Base-by-base conservation (phyloP, 805 yeast species). In the Henningerozyma blattae region DNA sequence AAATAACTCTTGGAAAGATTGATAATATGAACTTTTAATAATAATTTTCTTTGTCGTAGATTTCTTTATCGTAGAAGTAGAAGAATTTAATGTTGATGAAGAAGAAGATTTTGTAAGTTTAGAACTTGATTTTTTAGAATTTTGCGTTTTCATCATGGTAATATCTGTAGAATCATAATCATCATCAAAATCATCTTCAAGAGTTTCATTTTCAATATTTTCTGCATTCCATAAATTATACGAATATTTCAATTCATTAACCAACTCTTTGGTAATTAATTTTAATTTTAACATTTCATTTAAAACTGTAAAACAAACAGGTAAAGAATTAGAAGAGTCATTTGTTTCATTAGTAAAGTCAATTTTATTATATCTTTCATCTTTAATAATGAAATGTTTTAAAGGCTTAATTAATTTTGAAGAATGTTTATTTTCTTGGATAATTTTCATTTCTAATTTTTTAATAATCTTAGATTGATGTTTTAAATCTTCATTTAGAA, bases 401-500 rank as follows among this genome's bases (percentile, higher is more conserved):
- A 62, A 36, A 34, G 61, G 46, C 33, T 51, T 33, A 4, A 59
- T 35, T 18, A 61, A 36, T 22, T 46, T 43, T 4, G 38, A 33
- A 16, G 55, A 56, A 3, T 45, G 38, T 12, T 41, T 43, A 5
- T 38, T 29, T 16, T 41, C 36, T 22, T 37, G 34, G 4, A 31
- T 9, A 18, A 35, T 31, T 14, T 70, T 58, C 15, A 62, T 63
- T 37, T 64, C 67, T 16, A 81, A 54, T 29, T 64, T 65, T 1
- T 50, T 49, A 17, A 80, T 63, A 22, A 75, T 71, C 39, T 64
- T 68, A 15, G 70, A 70, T 46, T 75, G 78, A n/a, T 70, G 70
- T 39, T 67, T 70, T 47, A 85, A 64, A 47, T 83, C 94, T 42
- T 85, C 95, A 28, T 76, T 74, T 18, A 84, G 56, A 14, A 81